A percentile compares a stretch with the other conserved stretches of the same genome.
These are phyloP conservation scores for Nicotiana tomentosiformis DNA, from an alignment of 257 asterid genomes.

Conservation along the genomic window DNA sequence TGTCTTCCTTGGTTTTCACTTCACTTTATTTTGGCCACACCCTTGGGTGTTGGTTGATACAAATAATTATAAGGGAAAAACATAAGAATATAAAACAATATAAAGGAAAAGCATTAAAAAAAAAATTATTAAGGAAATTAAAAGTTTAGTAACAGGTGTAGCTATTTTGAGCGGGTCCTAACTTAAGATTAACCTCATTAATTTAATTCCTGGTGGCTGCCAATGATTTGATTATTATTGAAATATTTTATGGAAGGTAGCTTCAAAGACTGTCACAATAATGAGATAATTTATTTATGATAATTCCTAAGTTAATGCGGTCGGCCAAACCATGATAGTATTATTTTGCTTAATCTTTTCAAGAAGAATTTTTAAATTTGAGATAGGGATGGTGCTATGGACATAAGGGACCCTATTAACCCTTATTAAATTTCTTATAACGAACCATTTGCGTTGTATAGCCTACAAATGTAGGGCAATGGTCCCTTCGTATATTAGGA, in stretches of 20 bases:
- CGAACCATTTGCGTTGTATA: not conserved
- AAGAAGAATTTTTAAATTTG: not conserved
- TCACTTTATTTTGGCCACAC: no score
- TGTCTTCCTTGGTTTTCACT: no score
- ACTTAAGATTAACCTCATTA: no score
- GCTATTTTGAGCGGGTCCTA: no score
- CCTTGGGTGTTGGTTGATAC: no score
- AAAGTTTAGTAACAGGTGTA: no score
- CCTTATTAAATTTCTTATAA: not conserved
- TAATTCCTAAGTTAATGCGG: not conserved
- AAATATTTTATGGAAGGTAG: not conserved
- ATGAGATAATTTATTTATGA: not conserved
- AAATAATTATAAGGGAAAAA: no score
- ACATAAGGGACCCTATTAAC: not conserved
- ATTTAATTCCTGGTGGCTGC: no score
- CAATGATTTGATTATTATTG: not conserved
- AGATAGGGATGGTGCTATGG: not conserved
- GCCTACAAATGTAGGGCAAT: not conserved
- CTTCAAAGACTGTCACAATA: not conserved
- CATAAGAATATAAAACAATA: no score
- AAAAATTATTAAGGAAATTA: no score
- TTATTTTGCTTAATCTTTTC: not conserved
- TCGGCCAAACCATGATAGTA: not conserved
- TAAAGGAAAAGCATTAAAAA: no score
- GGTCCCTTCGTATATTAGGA: not conserved